These are phyloP conservation scores for Xylaria acuta DNA, from an alignment of 495 filamentous ascomycete genomes.

Conservation along the genomic window DNA sequence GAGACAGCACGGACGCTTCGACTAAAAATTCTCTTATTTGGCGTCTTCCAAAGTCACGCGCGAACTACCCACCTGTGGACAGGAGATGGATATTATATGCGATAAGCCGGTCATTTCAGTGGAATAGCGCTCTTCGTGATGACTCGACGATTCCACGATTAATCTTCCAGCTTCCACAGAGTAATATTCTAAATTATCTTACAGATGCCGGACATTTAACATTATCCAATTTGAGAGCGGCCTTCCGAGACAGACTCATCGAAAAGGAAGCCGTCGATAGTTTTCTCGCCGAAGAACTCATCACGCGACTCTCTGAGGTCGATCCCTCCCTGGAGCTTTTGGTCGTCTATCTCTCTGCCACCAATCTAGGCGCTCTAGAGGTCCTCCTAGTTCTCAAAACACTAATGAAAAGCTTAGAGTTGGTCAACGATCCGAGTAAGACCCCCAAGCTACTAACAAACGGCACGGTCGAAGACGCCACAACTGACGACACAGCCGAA, in stretches of 20 bases:
- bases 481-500: conserved; percentile 37
- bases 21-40: conserved; percentile 37
- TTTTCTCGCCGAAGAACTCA: conserved; percentile 62
- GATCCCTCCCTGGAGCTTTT: conserved; percentile 68
- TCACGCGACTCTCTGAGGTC: conserved; percentile 62
- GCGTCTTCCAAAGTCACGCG: conserved; percentile 48
- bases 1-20: conserved; percentile 27
- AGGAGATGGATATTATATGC: conserved; percentile 60
- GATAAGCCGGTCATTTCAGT: conserved; percentile 56
- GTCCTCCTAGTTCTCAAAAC: conserved; percentile 55
- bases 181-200: conserved; percentile 66
- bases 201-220: conserved; percentile 67
- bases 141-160: conserved; percentile 47
- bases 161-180: conserved; percentile 56
- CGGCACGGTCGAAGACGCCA: conserved; percentile 39
- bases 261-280: conserved; percentile 45
- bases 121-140: conserved; percentile 38
- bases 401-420: conserved; percentile 58
- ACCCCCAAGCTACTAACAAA: conserved; percentile 48
- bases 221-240: conserved; percentile 63
- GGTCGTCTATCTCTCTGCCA: conserved; percentile 59
- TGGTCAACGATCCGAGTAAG: conserved; percentile 47
- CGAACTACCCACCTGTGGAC: conserved; percentile 53
- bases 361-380: conserved; percentile 53
- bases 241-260: conserved; percentile 60